Base-by-base conservation (phyloP, 306 rosid species). In the Carpinus viminea region DNA sequence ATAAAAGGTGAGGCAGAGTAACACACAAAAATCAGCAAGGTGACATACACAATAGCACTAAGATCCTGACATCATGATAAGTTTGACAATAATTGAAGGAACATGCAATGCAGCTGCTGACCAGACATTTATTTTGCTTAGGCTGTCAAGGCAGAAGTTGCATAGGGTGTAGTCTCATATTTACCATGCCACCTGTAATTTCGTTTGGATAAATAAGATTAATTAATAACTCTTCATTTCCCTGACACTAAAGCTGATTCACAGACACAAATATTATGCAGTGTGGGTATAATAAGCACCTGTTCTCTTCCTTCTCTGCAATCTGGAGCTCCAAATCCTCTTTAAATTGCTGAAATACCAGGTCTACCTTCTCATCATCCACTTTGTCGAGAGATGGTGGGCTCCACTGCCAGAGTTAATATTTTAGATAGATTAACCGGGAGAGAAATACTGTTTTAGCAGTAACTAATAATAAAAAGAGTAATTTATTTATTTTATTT, bases 181-280 rank as follows among this genome's bases (percentile, higher is more conserved):
- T 90, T 92, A 52, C 92, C 96, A 75, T 81, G 85, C 98, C 98
- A 95, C 91, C 98, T 92, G 89, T 51, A 62, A 76, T 83, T 71
- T 28, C 6, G 74, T 78, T 64, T 61, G 59, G 53, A 76, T 43
- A 18, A 56, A 4, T 51, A n/a, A 28, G 61, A 60, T 55, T 54
- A 53, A 60, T 56, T 17, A 75, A 1, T 10, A 57, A 8, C 24
- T 57, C 36, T 62, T 51, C 50, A 16, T 48, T 52, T 52, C 12
- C 21, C 66, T n/a, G 4, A 15, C 41, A 8, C 11, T 69, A 20
- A 75, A 47, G 12, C 4, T 21, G 56, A 70, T 51, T 72, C 41
- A 45, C 48, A 20, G 26, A 70, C 54, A 50, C 66, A 31, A 68
- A 60, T 56, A 55, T 17, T 36, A 74, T 41, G 47, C 2, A 16